phyloP scores from a whole-genome alignment of 345 rosid genomes.

The Populus davidiana region DNA sequence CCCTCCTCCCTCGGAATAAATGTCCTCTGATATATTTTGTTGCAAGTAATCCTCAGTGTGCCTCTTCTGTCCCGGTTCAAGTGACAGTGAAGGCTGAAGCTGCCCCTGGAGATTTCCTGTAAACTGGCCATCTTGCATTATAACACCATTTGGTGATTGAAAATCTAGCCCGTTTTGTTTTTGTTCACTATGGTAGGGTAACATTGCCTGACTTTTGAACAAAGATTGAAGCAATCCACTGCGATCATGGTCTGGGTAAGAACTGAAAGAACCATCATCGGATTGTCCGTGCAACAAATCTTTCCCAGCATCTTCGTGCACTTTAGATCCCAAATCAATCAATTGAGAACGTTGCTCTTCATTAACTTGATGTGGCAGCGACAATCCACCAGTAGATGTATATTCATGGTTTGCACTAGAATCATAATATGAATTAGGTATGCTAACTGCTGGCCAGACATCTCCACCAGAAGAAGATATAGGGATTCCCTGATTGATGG shows the following conservation, averaged over 20 bases:
- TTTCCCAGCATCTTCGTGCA: conserved; percentile 40
- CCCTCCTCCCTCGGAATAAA: conserved; percentile 54
- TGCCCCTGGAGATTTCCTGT: conserved; percentile 59
- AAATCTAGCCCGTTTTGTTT: conserved; percentile 54
- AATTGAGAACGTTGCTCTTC: conserved; percentile 43
- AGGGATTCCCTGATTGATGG: conserved; percentile 43
- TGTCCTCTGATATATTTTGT: conserved; percentile 47
- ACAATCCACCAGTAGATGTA: conserved; percentile 44
- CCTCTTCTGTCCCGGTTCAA: conserved; percentile 56
- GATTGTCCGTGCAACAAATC: conserved; percentile 50
- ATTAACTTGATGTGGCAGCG: conserved; percentile 42
- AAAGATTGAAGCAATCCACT: conserved; percentile 84
- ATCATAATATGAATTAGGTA: conserved; percentile 44
- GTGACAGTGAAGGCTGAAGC: conserved; percentile 41
- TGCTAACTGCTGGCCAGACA: conserved; percentile 48
- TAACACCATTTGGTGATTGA: conserved; percentile 46
- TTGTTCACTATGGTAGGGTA: conserved; percentile 48
- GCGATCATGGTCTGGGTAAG: conserved; percentile 58
- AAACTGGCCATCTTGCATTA: conserved; percentile 50
- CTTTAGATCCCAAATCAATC: conserved; percentile 53
- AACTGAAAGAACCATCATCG: conserved; percentile 45
- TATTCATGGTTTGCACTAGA: conserved; percentile 42
- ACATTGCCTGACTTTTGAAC: conserved; percentile 56
- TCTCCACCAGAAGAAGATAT: conserved; percentile 48
- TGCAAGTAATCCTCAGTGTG: conserved; percentile 49